phyloP scores from a whole-genome alignment of 805 yeast species.

The Wickerhamiella dianesei region DNA sequence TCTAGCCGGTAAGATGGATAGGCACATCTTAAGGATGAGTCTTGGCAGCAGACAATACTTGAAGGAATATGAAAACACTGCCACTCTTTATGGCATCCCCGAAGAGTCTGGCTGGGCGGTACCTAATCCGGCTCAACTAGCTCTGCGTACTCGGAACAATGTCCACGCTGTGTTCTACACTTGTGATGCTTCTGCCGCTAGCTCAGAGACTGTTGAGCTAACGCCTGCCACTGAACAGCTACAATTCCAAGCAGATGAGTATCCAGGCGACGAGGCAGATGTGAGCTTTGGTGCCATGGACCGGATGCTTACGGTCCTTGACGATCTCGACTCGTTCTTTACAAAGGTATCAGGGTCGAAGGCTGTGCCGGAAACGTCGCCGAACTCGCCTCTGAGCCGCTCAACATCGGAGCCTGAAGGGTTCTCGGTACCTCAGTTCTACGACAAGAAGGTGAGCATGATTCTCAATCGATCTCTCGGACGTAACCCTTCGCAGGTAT shows the following conservation, averaged over 20 bases:
- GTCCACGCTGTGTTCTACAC: conserved; percentile 92
- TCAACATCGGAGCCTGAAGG: conserved; percentile 14
- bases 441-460: conserved; percentile 67
- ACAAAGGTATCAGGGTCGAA: conserved; percentile 15
- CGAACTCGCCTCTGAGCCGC: conserved; percentile 2
- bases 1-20: conserved; percentile 84
- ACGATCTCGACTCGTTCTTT: conserved; percentile 20
- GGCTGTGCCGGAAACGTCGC: not conserved
- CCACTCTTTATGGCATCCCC: conserved; percentile 88
- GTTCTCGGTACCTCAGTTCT: conserved; percentile 54
- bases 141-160: conserved; percentile 78
- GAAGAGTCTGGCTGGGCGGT: conserved; percentile 95
- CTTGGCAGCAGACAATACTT: conserved; percentile 68
- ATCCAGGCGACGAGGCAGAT: conserved; percentile 4
- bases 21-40: conserved; percentile 82
- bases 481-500: conserved; percentile 57
- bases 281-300: conserved; percentile 18
- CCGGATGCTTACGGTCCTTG: conserved; percentile 19
- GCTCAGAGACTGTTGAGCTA: not conserved
- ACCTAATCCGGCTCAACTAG: conserved; percentile 86
- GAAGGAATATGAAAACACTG: conserved; percentile 71
- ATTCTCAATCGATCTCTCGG: conserved; percentile 61
- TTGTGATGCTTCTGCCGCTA: conserved; percentile 34
- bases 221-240: conserved; percentile 1
- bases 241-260: conserved; percentile 21